Base-by-base conservation (phyloP, 2,329 filamentous ascomycete genomes). In the Thermochaetoides dissita region DNA sequence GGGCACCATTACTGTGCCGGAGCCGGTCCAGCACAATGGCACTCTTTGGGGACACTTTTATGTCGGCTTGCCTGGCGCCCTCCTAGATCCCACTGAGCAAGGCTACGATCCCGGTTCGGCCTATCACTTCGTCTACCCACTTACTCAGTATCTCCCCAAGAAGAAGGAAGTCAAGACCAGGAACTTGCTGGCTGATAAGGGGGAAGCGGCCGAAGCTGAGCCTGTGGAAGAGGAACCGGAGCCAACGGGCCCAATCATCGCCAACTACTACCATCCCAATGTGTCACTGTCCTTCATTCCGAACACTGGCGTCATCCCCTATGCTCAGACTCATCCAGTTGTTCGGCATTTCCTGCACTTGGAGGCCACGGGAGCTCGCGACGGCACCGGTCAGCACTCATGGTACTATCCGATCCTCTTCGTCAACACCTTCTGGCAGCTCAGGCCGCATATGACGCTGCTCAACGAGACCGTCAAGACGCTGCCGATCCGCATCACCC, bases 41-140 rank as follows among this genome's bases (percentile, higher is more conserved):
- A 95, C 89, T 1, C 72, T 98, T 8, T 95, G 85, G 79, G 89
- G 84, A 2, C 91, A 98, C 61, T 93, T 96, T 62, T 94, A 87
- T 55, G 68, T 96, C 46, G 85, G 78, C 8, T 74, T 94, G 50
- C 66, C 78, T 8, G 89, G 88, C 41, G 74, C 76, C 45, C 70
- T 74, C 43, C 66, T 94, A 30, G 89, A 96, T 55, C 89, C 89
- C 3, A 71, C 71, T 8, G 72, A 76, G 43, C 67, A 76, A 1
- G 71, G 69, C 44, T 98, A 85, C 59, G 83, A 93, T 58, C 65
- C 77, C 0, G 71, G 72, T 7, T 81, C 76, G 46, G 88, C 91
- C 3, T 86, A 86, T 55, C 79, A 93, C 59, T 94, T 94, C 58
- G 69, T 79, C 38, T 81, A 84, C 50, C 86, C 89, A 3, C 63